Percentiles rank a stretch among this genome's conserved stretches.
phyloP scores from a whole-genome alignment of 257 asterid species.

The Datura wrightii region DNA sequence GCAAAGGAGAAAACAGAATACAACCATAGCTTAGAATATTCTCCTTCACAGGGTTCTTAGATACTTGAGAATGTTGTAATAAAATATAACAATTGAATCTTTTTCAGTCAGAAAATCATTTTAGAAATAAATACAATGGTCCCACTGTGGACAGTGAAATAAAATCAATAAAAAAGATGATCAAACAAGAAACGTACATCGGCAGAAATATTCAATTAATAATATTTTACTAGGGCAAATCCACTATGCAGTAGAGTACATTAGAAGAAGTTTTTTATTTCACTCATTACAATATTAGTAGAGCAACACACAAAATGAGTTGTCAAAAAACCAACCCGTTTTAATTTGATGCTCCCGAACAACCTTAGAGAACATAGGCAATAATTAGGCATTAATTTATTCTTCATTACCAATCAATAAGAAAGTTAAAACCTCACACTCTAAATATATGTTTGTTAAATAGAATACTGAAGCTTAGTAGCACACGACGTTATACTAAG shows the following conservation, averaged over 20 bases:
- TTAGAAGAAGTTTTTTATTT: neutral
- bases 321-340: conserved; percentile 5
- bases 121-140: neutral
- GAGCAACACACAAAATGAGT: neutral
- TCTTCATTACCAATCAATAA: neutral
- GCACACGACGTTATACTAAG: neutral
- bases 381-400: neutral
- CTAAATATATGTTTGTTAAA: neutral
- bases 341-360: neutral
- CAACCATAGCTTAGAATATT: conserved; percentile 1
- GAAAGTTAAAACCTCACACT: neutral
- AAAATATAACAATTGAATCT: neutral
- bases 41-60: too few relatives aligned
- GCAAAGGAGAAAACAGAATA: neutral
- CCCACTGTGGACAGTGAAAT: neutral
- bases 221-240: neutral
- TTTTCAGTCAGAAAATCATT: neutral
- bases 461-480: neutral
- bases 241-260: neutral
- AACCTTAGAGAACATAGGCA: conserved; percentile 10
- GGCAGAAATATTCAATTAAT: neutral
- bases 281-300: conserved; percentile 12
- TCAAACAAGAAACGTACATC: neutral
- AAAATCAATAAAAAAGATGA: neutral
- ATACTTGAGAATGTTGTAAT: too few relatives aligned